These are phyloP conservation scores for Parsonsia alboflavescens DNA, from an alignment of 257 asterid genomes.

Conservation along the genomic window DNA sequence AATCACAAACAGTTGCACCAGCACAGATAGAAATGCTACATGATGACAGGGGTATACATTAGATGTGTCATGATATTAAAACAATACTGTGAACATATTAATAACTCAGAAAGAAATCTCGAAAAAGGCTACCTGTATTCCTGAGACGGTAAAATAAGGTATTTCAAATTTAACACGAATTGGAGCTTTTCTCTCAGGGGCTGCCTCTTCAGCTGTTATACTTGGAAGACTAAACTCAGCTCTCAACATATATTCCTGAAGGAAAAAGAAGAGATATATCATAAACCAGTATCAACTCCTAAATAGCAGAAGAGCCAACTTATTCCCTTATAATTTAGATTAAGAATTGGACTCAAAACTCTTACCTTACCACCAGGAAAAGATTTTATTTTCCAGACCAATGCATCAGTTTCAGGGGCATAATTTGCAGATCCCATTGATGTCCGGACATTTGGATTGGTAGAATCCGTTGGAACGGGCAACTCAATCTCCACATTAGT, in stretches of 20 bases:
- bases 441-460: constrained; percentile 92
- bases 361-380: constrained; percentile 99
- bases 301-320: not conserved
- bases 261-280: constrained; percentile 12
- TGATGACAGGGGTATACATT: not conserved
- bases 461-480: constrained; percentile 95
- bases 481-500: constrained; percentile 95
- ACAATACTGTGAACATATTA: not conserved
- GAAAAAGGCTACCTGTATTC: constrained; percentile 73
- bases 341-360: constrained; percentile 6
- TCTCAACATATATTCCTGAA: constrained; percentile 92
- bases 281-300: not conserved
- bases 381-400: constrained; percentile 95
- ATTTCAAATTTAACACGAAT: constrained; percentile 95
- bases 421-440: constrained; percentile 98
- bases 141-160: constrained; percentile 98
- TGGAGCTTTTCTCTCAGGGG: constrained; percentile 96
- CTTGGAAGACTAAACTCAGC: constrained; percentile 98
- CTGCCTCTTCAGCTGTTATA: constrained; percentile 77
- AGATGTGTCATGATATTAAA: not conserved
- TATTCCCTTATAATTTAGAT: not conserved
- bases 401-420: constrained; percentile 92
- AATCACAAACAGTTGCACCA: not conserved
- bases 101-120: not conserved
- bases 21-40: too few species aligned